phyloP scores from a whole-genome alignment of 345 rosid species.

The Erysimum cheiranthoides region DNA sequence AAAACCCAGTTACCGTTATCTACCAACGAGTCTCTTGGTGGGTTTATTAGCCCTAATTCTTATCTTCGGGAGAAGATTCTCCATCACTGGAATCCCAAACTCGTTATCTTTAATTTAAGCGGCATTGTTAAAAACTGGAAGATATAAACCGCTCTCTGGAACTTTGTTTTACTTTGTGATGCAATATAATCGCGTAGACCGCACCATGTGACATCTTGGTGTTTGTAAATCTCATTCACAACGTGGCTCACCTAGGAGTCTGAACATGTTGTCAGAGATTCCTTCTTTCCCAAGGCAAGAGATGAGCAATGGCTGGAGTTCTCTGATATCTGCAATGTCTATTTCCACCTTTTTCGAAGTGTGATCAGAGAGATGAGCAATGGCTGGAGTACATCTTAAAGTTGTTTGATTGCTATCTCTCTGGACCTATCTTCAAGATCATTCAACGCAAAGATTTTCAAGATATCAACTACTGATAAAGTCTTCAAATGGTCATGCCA shows the following conservation, averaged over 20 bases:
- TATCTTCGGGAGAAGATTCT: conserved; percentile 5
- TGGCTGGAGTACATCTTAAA: not conserved
- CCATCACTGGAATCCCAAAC: not conserved
- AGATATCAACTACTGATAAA: not conserved
- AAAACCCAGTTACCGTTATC: not conserved
- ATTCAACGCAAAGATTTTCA: not conserved
- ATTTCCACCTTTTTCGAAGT: not conserved
- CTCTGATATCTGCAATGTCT: not conserved
- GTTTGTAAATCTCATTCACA: conserved; percentile 10
- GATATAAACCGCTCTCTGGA: conserved; percentile 14
- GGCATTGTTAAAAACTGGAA: conserved; percentile 16
- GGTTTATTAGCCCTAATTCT: not conserved
- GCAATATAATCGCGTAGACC: not conserved
- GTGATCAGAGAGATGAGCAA: no score
- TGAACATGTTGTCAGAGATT: conserved; percentile 28
- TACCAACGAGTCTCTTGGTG: not conserved
- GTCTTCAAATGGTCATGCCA: not conserved
- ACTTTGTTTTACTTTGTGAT: not conserved
- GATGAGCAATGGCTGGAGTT: conserved; percentile 25
- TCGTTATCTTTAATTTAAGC: not conserved
- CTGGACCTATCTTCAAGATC: not conserved
- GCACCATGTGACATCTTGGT: not conserved
- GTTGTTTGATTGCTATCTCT: conserved; percentile 11
- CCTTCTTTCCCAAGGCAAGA: conserved; percentile 15
- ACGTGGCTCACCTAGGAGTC: conserved; percentile 24